Base-by-base conservation (phyloP, 257 asterid genomes). In the Penstemon eatonii region DNA sequence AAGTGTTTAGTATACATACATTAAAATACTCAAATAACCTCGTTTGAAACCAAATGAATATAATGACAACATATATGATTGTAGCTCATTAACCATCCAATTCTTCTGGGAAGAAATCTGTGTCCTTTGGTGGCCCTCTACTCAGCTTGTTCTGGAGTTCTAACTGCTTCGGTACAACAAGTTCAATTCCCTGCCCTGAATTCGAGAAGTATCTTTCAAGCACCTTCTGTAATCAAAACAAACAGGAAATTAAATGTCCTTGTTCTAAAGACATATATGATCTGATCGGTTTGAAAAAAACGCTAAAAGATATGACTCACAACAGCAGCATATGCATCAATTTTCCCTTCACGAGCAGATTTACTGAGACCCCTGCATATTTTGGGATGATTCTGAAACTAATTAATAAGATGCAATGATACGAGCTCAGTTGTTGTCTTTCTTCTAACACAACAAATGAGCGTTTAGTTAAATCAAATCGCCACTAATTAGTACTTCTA, bases 321-420 rank as follows among this genome's bases (percentile, higher is more conserved):
- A 95, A 82, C 72, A 38, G 98, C 97, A 52, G 97, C 97, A 60
- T 88, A 92, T n/a, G 98, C 97, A 51, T 92, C 98, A 3, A 79
- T 43, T 33, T 58, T 80, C 75, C 79, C 90, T 53, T 75, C 79
- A 10, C 89, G 93, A 33, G 62, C 86, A 68, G 93, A 76, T 75
- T 73, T 84, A 59, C 81, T 52, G 43, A 88, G 74, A 56, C 97
- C 96, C 73, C 96, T 87, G 85, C 13, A 78, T 4, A 37, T 47
- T 49, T 12, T 39, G 42, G 18, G 13, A 39, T 6, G 40, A 56
- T 56, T 13, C 38, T 25, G 37, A 55, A 65, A 55, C 52, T 73
- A 10, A 45, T 8, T 18, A 9, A 13, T 39, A 18, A 19, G 54
- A 54, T 7, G 54, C 42, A 46, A 4, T n/a, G 2, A 25, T 1